phyloP scores from a whole-genome alignment of 495 filamentous ascomycete genomes.

The Hyaloscypha bicolor region DNA sequence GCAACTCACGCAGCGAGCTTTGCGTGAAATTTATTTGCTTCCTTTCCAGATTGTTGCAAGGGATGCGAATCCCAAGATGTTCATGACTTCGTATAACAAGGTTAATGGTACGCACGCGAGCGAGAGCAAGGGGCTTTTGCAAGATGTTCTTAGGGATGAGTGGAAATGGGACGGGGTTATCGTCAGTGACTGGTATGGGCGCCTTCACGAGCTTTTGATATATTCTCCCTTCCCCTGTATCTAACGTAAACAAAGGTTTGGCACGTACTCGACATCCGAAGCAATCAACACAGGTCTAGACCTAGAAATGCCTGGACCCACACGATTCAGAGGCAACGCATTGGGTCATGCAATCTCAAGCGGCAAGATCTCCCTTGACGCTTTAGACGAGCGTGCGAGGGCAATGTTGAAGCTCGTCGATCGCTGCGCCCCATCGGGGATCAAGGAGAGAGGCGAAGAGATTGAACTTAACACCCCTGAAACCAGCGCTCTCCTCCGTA shows the following conservation, averaged over 20 bases:
- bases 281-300: conserved; percentile 69
- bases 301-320: conserved; percentile 74
- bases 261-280: conserved; percentile 65
- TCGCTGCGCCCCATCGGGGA: conserved; percentile 49
- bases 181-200: conserved; percentile 71
- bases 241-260: conserved; percentile 40
- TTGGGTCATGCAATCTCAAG: conserved; percentile 57
- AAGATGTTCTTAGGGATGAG: conserved; percentile 65
- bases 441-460: conserved; percentile 51
- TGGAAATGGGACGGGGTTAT: conserved; percentile 69
- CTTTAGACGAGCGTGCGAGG: conserved; percentile 61
- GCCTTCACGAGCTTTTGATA: no score
- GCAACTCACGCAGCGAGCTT: conserved; percentile 64
- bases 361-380: conserved; percentile 56
- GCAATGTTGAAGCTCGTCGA: conserved; percentile 63
- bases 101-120: conserved; percentile 70
- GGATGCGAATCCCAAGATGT: conserved; percentile 12
- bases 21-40: conserved; percentile 75
- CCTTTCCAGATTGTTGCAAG: conserved; percentile 68
- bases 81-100: conserved; percentile 78
- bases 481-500: conserved; percentile 50
- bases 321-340: conserved; percentile 61
- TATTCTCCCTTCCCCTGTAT: not conserved
- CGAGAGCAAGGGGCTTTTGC: conserved; percentile 62
- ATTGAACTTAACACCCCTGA: conserved; percentile 41